Conservation (phyloP, 1,139 yeast species). For the Yamadazyma membranifaciens region DNA sequence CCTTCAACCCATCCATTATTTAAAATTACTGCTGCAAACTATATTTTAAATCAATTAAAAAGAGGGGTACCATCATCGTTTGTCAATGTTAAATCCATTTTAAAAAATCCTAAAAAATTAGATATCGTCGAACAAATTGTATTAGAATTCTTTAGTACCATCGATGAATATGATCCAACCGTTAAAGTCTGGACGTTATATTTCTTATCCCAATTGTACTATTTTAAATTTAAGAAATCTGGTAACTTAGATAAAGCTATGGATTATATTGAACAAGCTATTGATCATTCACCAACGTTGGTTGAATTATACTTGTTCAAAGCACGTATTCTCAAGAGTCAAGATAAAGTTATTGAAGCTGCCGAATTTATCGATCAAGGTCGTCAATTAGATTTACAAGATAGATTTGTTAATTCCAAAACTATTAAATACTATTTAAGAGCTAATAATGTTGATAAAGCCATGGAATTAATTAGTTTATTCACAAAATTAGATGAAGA, state of each 20-base stretch:
- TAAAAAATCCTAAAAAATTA: conserved; percentile 50
- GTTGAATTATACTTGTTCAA: conserved; percentile 80
- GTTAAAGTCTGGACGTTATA: conserved; percentile 73
- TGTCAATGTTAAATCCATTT: conserved; percentile 79
- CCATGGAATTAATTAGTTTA: conserved; percentile 68
- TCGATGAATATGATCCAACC: conserved; percentile 44
- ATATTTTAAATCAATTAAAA: conserved; percentile 59
- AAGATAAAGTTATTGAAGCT: conserved; percentile 61
- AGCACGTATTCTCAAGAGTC: conserved; percentile 77
- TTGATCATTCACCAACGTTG: conserved; percentile 74
- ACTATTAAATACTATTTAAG: conserved; percentile 81
- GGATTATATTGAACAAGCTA: conserved; percentile 59
- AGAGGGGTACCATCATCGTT: conserved; percentile 92
- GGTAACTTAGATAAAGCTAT: conserved; percentile 54
- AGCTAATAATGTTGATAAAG: conserved; percentile 76
- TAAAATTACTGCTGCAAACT: conserved; percentile 43
- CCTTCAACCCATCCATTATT: conserved; percentile 51
- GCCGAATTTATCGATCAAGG: conserved; percentile 66
- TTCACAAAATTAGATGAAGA: conserved; percentile 82
- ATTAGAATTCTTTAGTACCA: conserved; percentile 39
- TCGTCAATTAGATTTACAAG: conserved; percentile 78
- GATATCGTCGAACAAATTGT: conserved; percentile 55
- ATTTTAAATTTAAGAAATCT: conserved; percentile 32
- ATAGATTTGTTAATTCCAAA: conserved; percentile 87
- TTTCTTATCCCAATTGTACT: conserved; percentile 79